A percentile compares a stretch with the other conserved stretches of the same genome.
Conservation (phyloP, 306 rosid species). For the Dalbergia oliveri region DNA sequence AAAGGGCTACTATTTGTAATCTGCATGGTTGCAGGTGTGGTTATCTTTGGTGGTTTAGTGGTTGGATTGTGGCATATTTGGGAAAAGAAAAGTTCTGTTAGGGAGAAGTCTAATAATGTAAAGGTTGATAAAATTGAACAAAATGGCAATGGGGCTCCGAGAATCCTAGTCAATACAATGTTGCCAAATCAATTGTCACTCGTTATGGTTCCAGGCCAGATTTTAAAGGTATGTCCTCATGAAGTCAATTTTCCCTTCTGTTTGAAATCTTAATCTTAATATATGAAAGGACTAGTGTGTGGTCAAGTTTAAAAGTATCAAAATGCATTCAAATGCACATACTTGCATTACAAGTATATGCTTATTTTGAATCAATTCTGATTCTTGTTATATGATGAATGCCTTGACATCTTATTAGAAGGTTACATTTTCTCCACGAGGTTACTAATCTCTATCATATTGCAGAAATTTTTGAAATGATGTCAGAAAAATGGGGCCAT, state of each 20-base stretch:
- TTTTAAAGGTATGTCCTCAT: conserved; percentile 65
- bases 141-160: conserved; percentile 42
- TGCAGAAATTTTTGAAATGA: conserved; percentile 72
- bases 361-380: conserved; percentile 1
- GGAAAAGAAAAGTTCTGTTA: conserved; percentile 57
- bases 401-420: neutral
- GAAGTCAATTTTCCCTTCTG: neutral
- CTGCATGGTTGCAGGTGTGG: conserved; percentile 76
- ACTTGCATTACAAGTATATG: neutral
- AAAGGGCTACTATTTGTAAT: conserved; percentile 71
- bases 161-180: conserved; percentile 41
- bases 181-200: conserved; percentile 48
- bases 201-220: conserved; percentile 83
- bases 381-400: neutral
- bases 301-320: neutral
- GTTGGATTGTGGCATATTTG: conserved; percentile 76
- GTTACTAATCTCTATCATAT: conserved; percentile 11
- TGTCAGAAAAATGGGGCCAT: conserved; percentile 71
- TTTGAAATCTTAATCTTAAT: conserved; percentile 21
- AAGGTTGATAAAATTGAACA: conserved; percentile 42
- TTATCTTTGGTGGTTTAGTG: conserved; percentile 82
- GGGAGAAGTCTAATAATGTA: conserved; percentile 34
- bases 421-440: neutral
- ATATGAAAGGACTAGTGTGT: neutral
- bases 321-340: neutral